Evolutionary conservation across 192 early-diverging fungal genomes (phyloP).

Genomic region (Phycomyces nitens): DNA sequence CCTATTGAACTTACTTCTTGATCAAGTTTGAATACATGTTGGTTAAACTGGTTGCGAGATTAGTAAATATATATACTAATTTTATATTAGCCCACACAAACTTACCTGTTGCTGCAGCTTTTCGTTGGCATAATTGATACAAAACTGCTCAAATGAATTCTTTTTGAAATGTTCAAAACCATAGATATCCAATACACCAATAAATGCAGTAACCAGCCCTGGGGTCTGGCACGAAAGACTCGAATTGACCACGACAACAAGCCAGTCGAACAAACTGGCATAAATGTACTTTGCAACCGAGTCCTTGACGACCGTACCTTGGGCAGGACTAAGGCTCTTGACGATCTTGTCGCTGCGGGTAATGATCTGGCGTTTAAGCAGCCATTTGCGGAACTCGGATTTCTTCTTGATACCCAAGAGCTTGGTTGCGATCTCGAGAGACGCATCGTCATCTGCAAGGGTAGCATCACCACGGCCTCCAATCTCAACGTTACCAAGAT

Average conservation of each 20-base stretch:
- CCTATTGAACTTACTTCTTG: constrained; percentile 60
- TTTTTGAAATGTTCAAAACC: constrained; percentile 99
- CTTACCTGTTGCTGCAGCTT: constrained; percentile 88
- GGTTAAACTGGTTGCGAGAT: constrained; percentile 65
- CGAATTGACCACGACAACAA: constrained; percentile 85
- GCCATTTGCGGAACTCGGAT: constrained; percentile 88
- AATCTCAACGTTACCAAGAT: constrained; percentile 94
- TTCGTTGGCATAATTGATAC: constrained; percentile 96
- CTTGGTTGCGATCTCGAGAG: constrained; percentile 57
- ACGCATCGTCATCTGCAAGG: constrained; percentile 72
- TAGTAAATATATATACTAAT: neutral
- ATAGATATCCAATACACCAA: constrained; percentile 99
- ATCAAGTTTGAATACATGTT: constrained; percentile 97
- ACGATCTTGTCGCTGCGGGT: constrained; percentile 87
- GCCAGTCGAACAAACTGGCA: constrained; percentile 93
- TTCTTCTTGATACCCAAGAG: constrained; percentile 74
- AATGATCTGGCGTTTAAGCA: constrained; percentile 62
- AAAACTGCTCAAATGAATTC: constrained; percentile 99
- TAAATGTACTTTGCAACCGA: constrained; percentile 98
- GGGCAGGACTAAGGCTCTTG: constrained; percentile 64
- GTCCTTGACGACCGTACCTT: constrained; percentile 80
- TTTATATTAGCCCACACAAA: neutral
- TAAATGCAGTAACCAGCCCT: constrained; percentile 58
- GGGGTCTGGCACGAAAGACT: constrained; percentile 64
- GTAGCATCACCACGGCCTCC: constrained; percentile 64